Conservation (phyloP, 1,284 basidiomycete genomes). For the Ustilago tritici region DNA sequence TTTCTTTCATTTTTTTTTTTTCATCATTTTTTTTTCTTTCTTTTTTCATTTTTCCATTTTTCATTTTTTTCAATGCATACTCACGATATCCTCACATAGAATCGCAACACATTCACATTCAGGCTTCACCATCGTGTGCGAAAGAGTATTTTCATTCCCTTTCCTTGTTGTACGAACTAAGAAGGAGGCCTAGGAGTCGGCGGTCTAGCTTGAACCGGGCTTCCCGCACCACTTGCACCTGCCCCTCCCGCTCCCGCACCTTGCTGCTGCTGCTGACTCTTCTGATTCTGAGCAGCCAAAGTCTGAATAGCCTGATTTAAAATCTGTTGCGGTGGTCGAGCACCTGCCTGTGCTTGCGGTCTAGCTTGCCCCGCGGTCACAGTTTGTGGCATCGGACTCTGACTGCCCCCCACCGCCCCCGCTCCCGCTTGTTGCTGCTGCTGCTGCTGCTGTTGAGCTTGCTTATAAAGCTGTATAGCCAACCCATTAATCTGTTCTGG, state of each 20-base stretch:
- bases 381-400: not conserved
- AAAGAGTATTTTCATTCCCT: not conserved
- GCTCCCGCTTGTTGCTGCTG: slow-evolving; percentile 12
- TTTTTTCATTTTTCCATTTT: too few species aligned
- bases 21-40: slow-evolving; percentile 3
- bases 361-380: not conserved
- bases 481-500: slow-evolving; percentile 63
- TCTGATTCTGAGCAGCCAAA: slow-evolving; percentile 39
- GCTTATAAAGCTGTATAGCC: slow-evolving; percentile 62
- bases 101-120: not conserved
- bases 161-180: not conserved
- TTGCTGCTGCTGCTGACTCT: slow-evolving; percentile 19
- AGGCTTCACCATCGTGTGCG: not conserved
- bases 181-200: slow-evolving; percentile 10
- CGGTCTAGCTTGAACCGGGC: slow-evolving; percentile 12
- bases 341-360: not conserved
- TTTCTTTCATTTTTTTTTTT: slow-evolving; percentile 7
- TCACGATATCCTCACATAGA: not conserved
- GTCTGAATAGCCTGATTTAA: slow-evolving; percentile 50
- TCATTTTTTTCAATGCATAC: slow-evolving; percentile 4
- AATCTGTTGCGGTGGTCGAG: slow-evolving; percentile 35
- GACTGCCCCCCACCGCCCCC: not conserved
- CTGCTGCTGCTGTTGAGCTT: slow-evolving; percentile 52
- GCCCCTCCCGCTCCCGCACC: not conserved
- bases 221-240: not conserved